Conservation (phyloP, 202 grass and related monocot species). For the Schoenoplectus tabernaemontani region DNA sequence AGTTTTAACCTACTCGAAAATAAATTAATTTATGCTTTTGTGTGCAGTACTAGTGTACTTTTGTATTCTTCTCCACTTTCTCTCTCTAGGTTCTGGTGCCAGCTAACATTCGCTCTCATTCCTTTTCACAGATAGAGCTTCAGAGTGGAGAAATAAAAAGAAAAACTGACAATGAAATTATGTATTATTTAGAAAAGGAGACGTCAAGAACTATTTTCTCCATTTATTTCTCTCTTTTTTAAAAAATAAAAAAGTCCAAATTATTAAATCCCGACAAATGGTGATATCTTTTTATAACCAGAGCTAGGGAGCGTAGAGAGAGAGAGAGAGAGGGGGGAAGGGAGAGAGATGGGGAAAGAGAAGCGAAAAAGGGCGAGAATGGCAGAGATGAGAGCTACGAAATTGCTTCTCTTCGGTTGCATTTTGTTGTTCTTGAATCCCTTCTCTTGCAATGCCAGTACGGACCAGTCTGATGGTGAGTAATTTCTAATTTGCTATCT, state of each 20-base stretch:
- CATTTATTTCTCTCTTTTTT: neutral
- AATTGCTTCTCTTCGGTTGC: slow-evolving; percentile 15
- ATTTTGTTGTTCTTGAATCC: slow-evolving; percentile 22
- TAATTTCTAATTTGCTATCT: neutral
- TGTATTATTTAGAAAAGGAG: slow-evolving; percentile 4
- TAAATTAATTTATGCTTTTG: neutral
- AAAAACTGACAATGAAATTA: neutral
- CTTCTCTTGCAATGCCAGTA: slow-evolving; percentile 23
- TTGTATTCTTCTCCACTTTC: neutral
- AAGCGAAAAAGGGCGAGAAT: neutral
- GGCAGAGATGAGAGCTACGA: neutral
- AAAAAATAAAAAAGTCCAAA: neutral
- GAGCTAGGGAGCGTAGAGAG: neutral
- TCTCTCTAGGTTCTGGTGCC: slow-evolving; percentile 22
- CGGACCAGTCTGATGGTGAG: slow-evolving; percentile 25
- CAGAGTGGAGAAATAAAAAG: neutral
- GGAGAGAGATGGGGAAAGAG: slow-evolving; percentile 13
- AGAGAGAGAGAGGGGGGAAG: neutral
- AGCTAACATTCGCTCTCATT: slow-evolving; percentile 16
- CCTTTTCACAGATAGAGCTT: neutral
- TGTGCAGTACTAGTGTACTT: neutral
- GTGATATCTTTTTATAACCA: slow-evolving; percentile 10
- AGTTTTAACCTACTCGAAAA: neutral
- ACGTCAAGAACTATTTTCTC: neutral
- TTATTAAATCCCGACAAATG: slow-evolving; percentile 23